Evolutionary conservation across 495 filamentous ascomycete species (phyloP).

Genomic region (Penicillium samsonianum): DNA sequence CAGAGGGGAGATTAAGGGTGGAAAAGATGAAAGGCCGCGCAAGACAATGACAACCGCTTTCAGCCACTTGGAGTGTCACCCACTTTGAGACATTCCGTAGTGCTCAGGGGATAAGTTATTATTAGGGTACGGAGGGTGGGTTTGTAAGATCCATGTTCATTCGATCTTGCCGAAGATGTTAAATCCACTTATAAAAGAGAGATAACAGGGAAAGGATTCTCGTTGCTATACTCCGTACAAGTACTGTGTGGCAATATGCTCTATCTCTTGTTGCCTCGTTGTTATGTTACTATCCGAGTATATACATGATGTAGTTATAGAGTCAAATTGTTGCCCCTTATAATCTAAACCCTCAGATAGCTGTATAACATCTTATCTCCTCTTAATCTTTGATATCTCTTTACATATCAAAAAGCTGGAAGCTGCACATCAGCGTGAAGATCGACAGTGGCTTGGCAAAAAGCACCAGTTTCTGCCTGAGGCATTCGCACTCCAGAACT

Average conservation of each 20-base stretch:
- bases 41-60: constrained; percentile 32
- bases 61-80: constrained; percentile 28
- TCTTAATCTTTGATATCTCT: not conserved
- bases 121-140: not conserved
- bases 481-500: constrained; percentile 15
- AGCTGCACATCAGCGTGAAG: constrained; percentile 3
- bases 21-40: constrained; percentile 24
- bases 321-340: not conserved
- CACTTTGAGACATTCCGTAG: constrained; percentile 19
- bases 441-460: constrained; percentile 20
- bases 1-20: constrained; percentile 1
- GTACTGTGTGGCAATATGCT: too few species aligned
- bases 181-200: not conserved
- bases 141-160: not conserved
- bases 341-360: not conserved
- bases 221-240: not conserved
- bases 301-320: not conserved
- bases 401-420: not conserved
- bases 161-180: constrained; percentile 1
- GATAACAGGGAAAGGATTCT: constrained; percentile 2
- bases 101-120: constrained; percentile 11
- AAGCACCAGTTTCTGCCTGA: constrained; percentile 11
- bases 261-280: not conserved
- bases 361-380: not conserved
- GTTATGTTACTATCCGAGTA: not conserved